phyloP scores from a whole-genome alignment of 2,329 filamentous ascomycete genomes.

The Paradendryphiella salina region DNA sequence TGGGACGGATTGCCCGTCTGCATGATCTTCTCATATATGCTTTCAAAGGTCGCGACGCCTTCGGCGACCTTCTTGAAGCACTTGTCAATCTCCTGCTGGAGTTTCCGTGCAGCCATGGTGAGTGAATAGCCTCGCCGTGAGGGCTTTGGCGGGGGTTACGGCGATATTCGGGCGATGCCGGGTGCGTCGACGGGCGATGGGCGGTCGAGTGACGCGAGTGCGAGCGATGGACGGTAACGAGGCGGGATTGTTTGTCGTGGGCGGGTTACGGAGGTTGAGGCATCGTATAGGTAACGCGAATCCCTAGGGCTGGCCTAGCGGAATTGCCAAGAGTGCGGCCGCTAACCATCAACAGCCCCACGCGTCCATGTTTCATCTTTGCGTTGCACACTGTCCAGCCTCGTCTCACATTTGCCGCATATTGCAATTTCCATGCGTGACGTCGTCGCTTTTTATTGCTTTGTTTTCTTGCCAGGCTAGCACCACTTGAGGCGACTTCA shows the following conservation, averaged over 20 bases:
- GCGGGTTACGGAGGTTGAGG: constrained; percentile 34
- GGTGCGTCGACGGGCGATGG: constrained; percentile 13
- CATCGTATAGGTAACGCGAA: constrained; percentile 29
- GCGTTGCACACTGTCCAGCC: constrained; percentile 10
- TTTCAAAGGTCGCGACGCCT: constrained; percentile 88
- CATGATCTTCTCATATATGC: constrained; percentile 97
- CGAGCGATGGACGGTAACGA: constrained; percentile 23
- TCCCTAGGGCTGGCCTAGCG: constrained; percentile 28
- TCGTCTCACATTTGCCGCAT: constrained; percentile 10
- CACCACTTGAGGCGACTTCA: background rate
- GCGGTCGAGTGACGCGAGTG: constrained; percentile 22
- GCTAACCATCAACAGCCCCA: constrained; percentile 14
- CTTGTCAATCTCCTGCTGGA: constrained; percentile 98
- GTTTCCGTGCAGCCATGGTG: constrained; percentile 91
- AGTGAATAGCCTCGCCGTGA: constrained; percentile 41
- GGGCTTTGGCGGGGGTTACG: constrained; percentile 22
- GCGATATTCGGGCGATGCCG: constrained; percentile 18
- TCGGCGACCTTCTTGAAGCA: constrained; percentile 98
- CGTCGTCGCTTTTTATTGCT: constrained; percentile 5
- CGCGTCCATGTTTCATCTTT: constrained; percentile 19
- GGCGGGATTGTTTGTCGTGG: constrained; percentile 25
- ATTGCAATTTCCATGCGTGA: constrained; percentile 11
- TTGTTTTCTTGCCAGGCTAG: background rate
- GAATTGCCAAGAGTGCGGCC: constrained; percentile 24
- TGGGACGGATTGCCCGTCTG: constrained; percentile 89